Percentiles rank a stretch among this genome's conserved stretches.
Conservation (phyloP, 2,329 filamentous ascomycete genomes). For the Tolypocladium pustulatum region DNA sequence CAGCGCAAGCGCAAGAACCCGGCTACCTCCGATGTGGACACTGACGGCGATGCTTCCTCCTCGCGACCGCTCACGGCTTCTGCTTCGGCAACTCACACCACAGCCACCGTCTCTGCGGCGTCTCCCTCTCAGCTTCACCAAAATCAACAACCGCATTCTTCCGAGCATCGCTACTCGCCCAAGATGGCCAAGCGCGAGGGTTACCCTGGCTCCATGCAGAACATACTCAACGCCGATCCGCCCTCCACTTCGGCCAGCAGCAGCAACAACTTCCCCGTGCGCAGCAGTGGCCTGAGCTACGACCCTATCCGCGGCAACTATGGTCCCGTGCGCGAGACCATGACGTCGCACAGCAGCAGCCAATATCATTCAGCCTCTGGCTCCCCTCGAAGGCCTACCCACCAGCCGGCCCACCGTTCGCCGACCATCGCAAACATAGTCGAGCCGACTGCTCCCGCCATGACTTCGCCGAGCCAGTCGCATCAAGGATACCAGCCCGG, state of each 20-base stretch:
- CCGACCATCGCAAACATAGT: constrained; percentile 88
- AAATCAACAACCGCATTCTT: constrained; percentile 13
- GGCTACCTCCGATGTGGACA: constrained; percentile 25
- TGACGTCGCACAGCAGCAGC: constrained; percentile 41
- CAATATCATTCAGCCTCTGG: constrained; percentile 31
- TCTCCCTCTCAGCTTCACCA: constrained; percentile 12
- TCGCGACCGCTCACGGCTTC: constrained; percentile 19
- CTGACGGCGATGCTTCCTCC: constrained; percentile 15
- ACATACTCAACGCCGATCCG: constrained; percentile 42
- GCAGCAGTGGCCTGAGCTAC: constrained; percentile 73
- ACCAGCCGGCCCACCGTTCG: constrained; percentile 36
- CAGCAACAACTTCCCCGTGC: constrained; percentile 33
- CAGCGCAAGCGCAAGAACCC: constrained; percentile 45
- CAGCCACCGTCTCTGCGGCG: constrained; percentile 9
- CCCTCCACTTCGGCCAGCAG: constrained; percentile 31
- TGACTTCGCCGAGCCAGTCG: constrained; percentile 17
- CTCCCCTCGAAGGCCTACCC: constrained; percentile 37
- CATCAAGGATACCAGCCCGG: constrained; percentile 17
- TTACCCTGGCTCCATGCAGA: constrained; percentile 42
- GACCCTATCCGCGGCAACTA: constrained; percentile 79
- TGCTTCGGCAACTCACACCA: constrained; percentile 12
- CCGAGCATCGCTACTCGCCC: constrained; percentile 27
- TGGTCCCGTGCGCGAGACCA: constrained; percentile 53
- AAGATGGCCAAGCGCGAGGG: constrained; percentile 42
- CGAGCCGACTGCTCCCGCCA: constrained; percentile 36